phyloP scores from a whole-genome alignment of 371 early-diverging fungal genomes.

The Circinella minor region DNA sequence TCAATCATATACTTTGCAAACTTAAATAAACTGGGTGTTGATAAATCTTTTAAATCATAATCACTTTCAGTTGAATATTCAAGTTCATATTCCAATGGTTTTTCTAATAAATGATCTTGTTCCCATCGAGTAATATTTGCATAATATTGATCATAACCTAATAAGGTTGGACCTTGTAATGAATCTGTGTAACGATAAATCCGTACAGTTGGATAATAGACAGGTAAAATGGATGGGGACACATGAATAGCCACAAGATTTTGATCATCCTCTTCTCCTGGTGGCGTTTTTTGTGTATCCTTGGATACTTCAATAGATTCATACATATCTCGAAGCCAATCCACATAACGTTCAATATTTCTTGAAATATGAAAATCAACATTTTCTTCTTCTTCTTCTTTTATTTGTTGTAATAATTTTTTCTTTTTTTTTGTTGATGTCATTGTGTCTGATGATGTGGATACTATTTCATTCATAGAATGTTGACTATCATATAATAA shows the following conservation, averaged over 20 bases:
- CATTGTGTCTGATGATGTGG: neutral
- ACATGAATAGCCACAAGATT: slow-evolving; percentile 63
- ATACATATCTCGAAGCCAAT: slow-evolving; percentile 42
- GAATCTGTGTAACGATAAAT: slow-evolving; percentile 62
- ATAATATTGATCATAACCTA: slow-evolving; percentile 45
- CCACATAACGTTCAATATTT: slow-evolving; percentile 35
- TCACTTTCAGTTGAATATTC: slow-evolving; percentile 65
- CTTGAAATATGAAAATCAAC: slow-evolving; percentile 24
- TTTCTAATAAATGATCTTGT: slow-evolving; percentile 16
- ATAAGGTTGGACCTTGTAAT: slow-evolving; percentile 18
- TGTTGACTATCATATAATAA: slow-evolving; percentile 48
- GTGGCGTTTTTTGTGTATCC: slow-evolving; percentile 1
- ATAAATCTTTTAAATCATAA: slow-evolving; percentile 67
- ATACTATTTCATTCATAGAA: neutral
- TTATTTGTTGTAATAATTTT: neutral
- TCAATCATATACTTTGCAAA: slow-evolving; percentile 55
- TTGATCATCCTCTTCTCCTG: neutral
- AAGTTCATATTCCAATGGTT: slow-evolving; percentile 38
- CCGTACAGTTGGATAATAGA: slow-evolving; percentile 75
- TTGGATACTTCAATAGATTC: slow-evolving; percentile 24
- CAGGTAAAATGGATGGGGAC: slow-evolving; percentile 76
- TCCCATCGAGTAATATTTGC: slow-evolving; percentile 51
- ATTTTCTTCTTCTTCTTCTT: slow-evolving; percentile 17
- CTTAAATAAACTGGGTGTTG: slow-evolving; percentile 48
- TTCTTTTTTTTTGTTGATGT: neutral